Base-by-base conservation (phyloP, 2,329 filamentous ascomycete species). In the Diaporthe ilicicola region DNA sequence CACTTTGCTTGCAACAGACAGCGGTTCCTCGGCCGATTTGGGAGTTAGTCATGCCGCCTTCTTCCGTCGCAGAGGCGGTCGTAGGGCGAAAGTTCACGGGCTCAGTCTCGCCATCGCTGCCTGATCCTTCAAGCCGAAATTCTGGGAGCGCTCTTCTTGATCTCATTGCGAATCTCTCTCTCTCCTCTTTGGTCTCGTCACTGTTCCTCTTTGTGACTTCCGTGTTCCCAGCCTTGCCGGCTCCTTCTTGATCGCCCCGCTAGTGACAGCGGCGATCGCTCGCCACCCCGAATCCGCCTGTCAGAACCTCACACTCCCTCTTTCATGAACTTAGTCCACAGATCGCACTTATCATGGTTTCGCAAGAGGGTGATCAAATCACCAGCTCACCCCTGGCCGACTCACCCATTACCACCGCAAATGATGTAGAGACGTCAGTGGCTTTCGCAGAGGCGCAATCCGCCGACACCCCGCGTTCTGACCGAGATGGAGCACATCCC, bases 401-500 rank as follows among this genome's bases (percentile, higher is more conserved):
- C 37, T 24, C 9, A 13, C 27, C n/a, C 39, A 15, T 7, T 13
- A 29, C 29, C 29, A 10, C 37, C 48, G 44, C 34, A 29, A 68
- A 29, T 22, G 66, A 51, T 27, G n/a, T 24, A 17, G 22, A 59
- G 34, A 29, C 50, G 53, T 39, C 66, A 24, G 66, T 50, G 53
- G 44, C 53, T 39, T 56, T 56, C 22, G 53, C 42, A 24, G 56
- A 65, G n/a, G 37, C 19, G 34, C 34, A 54, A 24, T 50, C 64
- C 17, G 51, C 61, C 9, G 42, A 53, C 24, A n/a, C 61, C 37
- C 53, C 51, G 13, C 61, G 71, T 1, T 37, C 54, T 10, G 66
- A 62, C 7, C 66, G 66, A 69, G 55, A 70, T 17, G 69, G 42
- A 34, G 48, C 71, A 17, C 62, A 67, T 34, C 48, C 32, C 17